These are phyloP conservation scores for Mycocentrospora acerina DNA, from an alignment of 2,329 filamentous ascomycete genomes.

Conservation along the genomic window DNA sequence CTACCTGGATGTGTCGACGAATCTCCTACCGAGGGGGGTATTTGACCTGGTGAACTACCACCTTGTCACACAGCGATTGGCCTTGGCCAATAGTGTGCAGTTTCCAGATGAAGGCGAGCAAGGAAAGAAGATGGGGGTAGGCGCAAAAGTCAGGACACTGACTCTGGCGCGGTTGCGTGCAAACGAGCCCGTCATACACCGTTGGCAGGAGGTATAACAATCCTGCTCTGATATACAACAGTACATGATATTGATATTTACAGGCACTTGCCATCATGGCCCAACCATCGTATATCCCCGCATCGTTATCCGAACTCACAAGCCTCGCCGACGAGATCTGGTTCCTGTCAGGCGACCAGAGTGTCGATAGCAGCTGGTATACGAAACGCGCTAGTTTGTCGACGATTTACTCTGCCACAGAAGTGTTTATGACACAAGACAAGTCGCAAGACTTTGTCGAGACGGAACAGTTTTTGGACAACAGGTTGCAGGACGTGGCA, in stretches of 20 bases:
- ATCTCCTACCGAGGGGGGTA: conserved; percentile 74
- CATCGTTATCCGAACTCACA: conserved; percentile 76
- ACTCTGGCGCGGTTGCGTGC: conserved; percentile 75
- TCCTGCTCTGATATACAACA: conserved; percentile 28
- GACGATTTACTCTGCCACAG: conserved; percentile 69
- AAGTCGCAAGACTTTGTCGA: conserved; percentile 69
- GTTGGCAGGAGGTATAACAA: conserved; percentile 78
- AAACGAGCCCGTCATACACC: conserved; percentile 70
- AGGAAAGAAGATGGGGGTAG: conserved; percentile 50
- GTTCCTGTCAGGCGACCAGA: conserved; percentile 78
- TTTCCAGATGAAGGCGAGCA: conserved; percentile 40
- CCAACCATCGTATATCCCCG: conserved; percentile 73
- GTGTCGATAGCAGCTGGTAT: conserved; percentile 89
- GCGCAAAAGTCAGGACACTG: conserved; percentile 68
- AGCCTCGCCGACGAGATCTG: conserved; percentile 89
- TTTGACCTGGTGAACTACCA: conserved; percentile 83
- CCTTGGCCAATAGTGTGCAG: conserved; percentile 54
- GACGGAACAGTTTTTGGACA: conserved; percentile 77
- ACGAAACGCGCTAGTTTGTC: conserved; percentile 65
- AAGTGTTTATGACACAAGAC: conserved; percentile 95
- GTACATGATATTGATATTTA: conserved; percentile 1
- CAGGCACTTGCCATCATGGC: conserved; percentile 90
- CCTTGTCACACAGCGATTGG: conserved; percentile 66
- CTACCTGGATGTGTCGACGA: conserved; percentile 82
- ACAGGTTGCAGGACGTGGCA: conserved; percentile 70